phyloP scores from a whole-genome alignment of 495 filamentous ascomycete species.

The Alectoria sarmentosa region DNA sequence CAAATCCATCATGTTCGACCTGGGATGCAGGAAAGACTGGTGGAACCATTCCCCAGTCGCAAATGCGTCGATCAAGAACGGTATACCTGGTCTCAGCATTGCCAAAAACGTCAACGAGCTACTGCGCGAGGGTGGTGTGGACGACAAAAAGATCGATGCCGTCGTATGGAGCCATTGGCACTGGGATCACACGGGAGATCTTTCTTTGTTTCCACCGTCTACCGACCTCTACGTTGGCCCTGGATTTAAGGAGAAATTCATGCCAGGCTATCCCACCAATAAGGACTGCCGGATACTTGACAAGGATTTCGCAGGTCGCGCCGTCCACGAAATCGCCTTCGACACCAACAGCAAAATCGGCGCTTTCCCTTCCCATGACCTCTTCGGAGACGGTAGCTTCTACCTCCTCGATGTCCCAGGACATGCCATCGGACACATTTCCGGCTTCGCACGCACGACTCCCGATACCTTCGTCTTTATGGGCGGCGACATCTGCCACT shows the following conservation, averaged over 20 bases:
- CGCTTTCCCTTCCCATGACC: slow-evolving; percentile 48
- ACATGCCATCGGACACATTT: slow-evolving; percentile 40
- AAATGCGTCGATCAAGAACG: slow-evolving; percentile 16
- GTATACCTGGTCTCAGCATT: slow-evolving; percentile 24
- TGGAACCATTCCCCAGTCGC: slow-evolving; percentile 27
- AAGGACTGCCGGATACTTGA: slow-evolving; percentile 23
- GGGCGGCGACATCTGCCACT: slow-evolving; percentile 29
- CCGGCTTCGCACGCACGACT: slow-evolving; percentile 36
- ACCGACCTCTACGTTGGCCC: slow-evolving; percentile 33
- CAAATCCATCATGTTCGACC: slow-evolving; percentile 32
- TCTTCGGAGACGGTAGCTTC: slow-evolving; percentile 40
- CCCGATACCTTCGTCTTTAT: slow-evolving; percentile 29
- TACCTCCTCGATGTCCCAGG: slow-evolving; percentile 41
- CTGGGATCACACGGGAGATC: slow-evolving; percentile 38
- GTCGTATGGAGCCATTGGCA: slow-evolving; percentile 46
- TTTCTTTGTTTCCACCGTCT: slow-evolving; percentile 29
- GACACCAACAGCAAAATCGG: slow-evolving; percentile 34
- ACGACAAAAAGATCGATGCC: slow-evolving; percentile 24
- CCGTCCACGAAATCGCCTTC: slow-evolving; percentile 41
- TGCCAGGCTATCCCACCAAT: slow-evolving; percentile 31
- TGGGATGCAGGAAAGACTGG: slow-evolving; percentile 30
- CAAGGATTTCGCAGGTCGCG: slow-evolving; percentile 34
- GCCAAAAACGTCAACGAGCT: slow-evolving; percentile 31
- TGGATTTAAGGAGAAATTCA: slow-evolving; percentile 29
- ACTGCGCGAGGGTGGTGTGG: slow-evolving; percentile 26